A percentile compares a stretch with the other conserved stretches of the same genome.
phyloP scores from a whole-genome alignment of 805 yeast genomes.

The Blastobotrys terrestris region DNA sequence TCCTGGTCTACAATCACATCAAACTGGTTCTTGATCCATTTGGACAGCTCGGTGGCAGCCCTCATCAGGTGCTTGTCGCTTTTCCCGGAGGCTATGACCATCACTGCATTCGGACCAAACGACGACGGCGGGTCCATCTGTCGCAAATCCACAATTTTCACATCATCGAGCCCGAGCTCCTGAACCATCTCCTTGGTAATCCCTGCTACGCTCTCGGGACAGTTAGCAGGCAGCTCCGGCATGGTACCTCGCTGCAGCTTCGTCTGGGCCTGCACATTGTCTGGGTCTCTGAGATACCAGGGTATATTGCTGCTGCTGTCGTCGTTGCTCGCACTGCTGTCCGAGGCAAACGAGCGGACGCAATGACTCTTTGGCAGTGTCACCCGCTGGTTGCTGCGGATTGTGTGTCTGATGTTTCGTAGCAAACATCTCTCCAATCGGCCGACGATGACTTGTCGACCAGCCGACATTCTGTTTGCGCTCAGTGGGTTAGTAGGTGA shows the following conservation, averaged over 20 bases:
- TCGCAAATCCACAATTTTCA: constrained; percentile 60
- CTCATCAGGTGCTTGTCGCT: constrained; percentile 68
- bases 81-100: constrained; percentile 70
- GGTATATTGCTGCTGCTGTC: constrained; percentile 9
- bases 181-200: constrained; percentile 44
- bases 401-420: too few relatives aligned
- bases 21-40: constrained; percentile 49
- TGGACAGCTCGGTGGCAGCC: constrained; percentile 56
- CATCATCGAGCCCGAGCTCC: constrained; percentile 60
- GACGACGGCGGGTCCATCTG: constrained; percentile 31
- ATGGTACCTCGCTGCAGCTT: constrained; percentile 24
- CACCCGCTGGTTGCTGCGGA: too few relatives aligned
- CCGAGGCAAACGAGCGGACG: too few relatives aligned
- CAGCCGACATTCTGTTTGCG: neutral
- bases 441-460: neutral
- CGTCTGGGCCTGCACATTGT: constrained; percentile 6
- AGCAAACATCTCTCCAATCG: too few relatives aligned
- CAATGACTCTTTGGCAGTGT: too few relatives aligned
- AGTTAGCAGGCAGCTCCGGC: constrained; percentile 53
- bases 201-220: constrained; percentile 48
- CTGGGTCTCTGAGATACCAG: constrained; percentile 21
- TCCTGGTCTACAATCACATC: constrained; percentile 50
- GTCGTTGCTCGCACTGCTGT: neutral
- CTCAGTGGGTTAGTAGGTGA: too few relatives aligned
- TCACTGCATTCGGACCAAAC: constrained; percentile 38